Conservation (phyloP, 2,329 filamentous ascomycete species). For the Pseudopyrenochaeta lycopersici region DNA sequence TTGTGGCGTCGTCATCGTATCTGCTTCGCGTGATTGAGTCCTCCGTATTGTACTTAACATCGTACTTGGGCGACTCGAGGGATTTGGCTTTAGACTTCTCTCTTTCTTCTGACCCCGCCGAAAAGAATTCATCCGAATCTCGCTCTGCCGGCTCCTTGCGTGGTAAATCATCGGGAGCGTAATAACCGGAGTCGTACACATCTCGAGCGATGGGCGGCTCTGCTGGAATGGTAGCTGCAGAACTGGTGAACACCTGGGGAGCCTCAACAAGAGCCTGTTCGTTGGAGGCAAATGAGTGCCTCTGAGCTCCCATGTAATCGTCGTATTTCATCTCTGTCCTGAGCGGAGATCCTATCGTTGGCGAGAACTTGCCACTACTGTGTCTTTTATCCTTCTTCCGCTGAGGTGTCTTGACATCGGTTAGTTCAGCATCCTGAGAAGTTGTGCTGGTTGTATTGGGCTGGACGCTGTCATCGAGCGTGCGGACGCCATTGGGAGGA, state of each 20-base stretch:
- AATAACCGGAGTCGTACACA: constrained; percentile 44
- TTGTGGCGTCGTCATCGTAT: constrained; percentile 19
- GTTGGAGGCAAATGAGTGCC: constrained; percentile 10
- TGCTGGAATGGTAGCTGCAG: constrained; percentile 21
- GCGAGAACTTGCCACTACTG: constrained; percentile 52
- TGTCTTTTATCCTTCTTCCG: constrained; percentile 59
- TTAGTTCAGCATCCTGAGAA: constrained; percentile 44
- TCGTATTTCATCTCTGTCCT: constrained; percentile 55
- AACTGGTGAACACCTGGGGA: constrained; percentile 22
- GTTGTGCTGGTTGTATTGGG: constrained; percentile 39
- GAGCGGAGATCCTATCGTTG: constrained; percentile 54
- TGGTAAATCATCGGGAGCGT: constrained; percentile 40
- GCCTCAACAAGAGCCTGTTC: constrained; percentile 25
- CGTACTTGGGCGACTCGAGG: constrained; percentile 14
- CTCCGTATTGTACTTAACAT: not conserved
- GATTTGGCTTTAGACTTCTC: constrained; percentile 30
- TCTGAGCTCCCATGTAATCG: constrained; percentile 49
- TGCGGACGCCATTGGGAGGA: constrained; percentile 27
- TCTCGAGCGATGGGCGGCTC: constrained; percentile 22
- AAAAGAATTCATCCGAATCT: constrained; percentile 47
- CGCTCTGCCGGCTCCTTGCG: constrained; percentile 29
- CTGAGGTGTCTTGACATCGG: constrained; percentile 52
- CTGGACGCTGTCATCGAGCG: constrained; percentile 21
- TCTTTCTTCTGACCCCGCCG: constrained; percentile 42
- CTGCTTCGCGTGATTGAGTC: constrained; percentile 7